phyloP scores from a whole-genome alignment of 805 yeast genomes.

The Saccharomyces eubayanus region DNA sequence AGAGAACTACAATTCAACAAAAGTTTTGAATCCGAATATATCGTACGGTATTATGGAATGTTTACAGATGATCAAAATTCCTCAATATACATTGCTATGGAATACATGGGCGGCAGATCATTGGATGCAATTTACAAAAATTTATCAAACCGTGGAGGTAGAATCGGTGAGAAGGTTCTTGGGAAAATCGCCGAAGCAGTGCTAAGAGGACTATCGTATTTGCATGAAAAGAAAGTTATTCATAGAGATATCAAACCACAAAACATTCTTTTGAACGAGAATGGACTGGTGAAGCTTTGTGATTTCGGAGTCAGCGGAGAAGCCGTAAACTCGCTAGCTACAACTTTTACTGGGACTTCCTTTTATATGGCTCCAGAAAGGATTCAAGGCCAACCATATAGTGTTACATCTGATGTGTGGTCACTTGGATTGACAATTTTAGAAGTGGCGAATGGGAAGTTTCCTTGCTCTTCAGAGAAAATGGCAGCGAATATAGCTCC shows the following conservation, averaged over 20 bases:
- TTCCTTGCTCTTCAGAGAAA: slow-evolving; percentile 57
- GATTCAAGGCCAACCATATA: slow-evolving; percentile 89
- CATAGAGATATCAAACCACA: slow-evolving; percentile 97
- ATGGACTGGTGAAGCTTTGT: slow-evolving; percentile 84
- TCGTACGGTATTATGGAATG: slow-evolving; percentile 90
- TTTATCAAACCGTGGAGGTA: slow-evolving; percentile 63
- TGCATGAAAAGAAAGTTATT: slow-evolving; percentile 80
- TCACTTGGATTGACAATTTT: slow-evolving; percentile 84
- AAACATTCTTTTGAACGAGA: slow-evolving; percentile 65
- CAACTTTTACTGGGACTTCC: slow-evolving; percentile 95
- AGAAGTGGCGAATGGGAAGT: slow-evolving; percentile 88
- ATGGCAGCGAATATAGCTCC: slow-evolving; percentile 56
- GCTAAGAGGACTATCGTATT: slow-evolving; percentile 72
- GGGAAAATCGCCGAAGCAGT: slow-evolving; percentile 88
- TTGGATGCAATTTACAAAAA: slow-evolving; percentile 83
- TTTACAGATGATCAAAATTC: slow-evolving; percentile 69
- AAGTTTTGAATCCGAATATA: slow-evolving; percentile 71
- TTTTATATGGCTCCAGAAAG: slow-evolving; percentile 99
- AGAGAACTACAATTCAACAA: slow-evolving; percentile 86
- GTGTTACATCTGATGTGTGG: slow-evolving; percentile 96
- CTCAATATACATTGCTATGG: slow-evolving; percentile 91
- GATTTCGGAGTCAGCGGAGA: slow-evolving; percentile 98
- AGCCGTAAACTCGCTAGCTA: slow-evolving; percentile 88
- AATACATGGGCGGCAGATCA: slow-evolving; percentile 89
- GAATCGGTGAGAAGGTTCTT: slow-evolving; percentile 86